Percentiles rank a stretch among this genome's conserved stretches.
Conservation (phyloP, 2,329 filamentous ascomycete species). For the Leptographium procerum region DNA sequence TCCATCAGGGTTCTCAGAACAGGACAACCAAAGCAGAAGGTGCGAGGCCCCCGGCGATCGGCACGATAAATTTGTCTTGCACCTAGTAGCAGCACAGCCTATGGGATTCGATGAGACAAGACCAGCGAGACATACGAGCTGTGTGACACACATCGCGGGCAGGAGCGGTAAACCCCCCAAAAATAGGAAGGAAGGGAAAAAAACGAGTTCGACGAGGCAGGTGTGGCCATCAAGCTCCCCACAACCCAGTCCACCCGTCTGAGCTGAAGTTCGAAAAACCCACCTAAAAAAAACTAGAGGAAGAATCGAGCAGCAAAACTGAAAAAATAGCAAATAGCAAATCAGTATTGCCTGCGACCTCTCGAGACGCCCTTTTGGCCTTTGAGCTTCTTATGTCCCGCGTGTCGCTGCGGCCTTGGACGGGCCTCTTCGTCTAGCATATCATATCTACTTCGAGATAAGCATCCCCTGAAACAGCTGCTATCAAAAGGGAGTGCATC, state of each 20-base stretch:
- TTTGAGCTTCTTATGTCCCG: background rate
- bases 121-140: background rate
- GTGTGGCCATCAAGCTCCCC: background rate
- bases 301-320: background rate
- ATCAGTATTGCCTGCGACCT: background rate
- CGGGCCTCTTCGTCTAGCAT: background rate
- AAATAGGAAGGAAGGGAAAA: background rate
- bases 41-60: background rate
- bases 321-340: background rate
- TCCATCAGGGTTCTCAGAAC: background rate
- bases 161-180: background rate
- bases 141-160: background rate
- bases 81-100: background rate
- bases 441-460: background rate
- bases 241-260: background rate
- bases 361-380: background rate
- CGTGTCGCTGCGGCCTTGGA: background rate
- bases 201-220: background rate
- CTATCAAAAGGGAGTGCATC: background rate
- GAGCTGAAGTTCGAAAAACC: background rate
- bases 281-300: background rate
- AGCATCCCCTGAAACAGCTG: background rate
- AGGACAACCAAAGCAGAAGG: background rate
- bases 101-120: background rate
- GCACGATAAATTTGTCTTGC: background rate